These are phyloP conservation scores for Trametes sp. DNA, from an alignment of 1,284 basidiomycete genomes.

Conservation along the genomic window DNA sequence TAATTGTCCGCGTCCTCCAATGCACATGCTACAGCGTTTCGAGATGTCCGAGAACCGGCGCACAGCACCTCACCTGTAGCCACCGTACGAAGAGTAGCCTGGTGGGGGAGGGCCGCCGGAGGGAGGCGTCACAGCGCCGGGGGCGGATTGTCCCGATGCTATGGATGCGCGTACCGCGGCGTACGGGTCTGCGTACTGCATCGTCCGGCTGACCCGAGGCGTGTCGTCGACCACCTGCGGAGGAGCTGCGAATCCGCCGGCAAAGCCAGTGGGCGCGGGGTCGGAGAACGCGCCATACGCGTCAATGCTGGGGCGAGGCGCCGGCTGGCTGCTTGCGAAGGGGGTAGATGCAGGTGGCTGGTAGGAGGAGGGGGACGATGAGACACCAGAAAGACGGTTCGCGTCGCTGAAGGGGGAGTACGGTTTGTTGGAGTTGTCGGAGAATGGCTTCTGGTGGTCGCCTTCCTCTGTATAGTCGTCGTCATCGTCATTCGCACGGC, in stretches of 20 bases:
- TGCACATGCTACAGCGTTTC: constrained; percentile 26
- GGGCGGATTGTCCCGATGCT: constrained; percentile 16
- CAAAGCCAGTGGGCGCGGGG: constrained; percentile 75
- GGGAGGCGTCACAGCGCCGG: constrained; percentile 22
- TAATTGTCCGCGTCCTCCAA: constrained; percentile 26
- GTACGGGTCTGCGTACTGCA: constrained; percentile 88
- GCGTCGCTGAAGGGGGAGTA: constrained; percentile 62
- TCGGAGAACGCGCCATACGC: constrained; percentile 89
- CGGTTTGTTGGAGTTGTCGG: constrained; percentile 31
- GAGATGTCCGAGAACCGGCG: constrained; percentile 5
- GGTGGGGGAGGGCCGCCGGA: constrained; percentile 31
- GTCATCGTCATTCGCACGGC: constrained; percentile 40
- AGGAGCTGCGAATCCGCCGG: constrained; percentile 36
- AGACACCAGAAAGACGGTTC: constrained; percentile 47
- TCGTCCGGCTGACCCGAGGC: constrained; percentile 79
- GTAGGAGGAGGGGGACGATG: constrained; percentile 37
- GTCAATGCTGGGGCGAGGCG: constrained; percentile 75
- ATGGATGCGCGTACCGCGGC: constrained; percentile 70
- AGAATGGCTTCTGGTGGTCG: constrained; percentile 30
- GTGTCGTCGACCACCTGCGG: constrained; percentile 46
- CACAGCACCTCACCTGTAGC: constrained; percentile 29
- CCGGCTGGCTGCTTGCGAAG: constrained; percentile 34
- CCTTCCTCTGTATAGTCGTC: constrained; percentile 48
- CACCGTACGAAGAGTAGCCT: constrained; percentile 34
- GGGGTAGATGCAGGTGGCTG: constrained; percentile 44